Base-by-base conservation (phyloP, 202 grass and related monocot species). In the Carex sylvatica region DNA sequence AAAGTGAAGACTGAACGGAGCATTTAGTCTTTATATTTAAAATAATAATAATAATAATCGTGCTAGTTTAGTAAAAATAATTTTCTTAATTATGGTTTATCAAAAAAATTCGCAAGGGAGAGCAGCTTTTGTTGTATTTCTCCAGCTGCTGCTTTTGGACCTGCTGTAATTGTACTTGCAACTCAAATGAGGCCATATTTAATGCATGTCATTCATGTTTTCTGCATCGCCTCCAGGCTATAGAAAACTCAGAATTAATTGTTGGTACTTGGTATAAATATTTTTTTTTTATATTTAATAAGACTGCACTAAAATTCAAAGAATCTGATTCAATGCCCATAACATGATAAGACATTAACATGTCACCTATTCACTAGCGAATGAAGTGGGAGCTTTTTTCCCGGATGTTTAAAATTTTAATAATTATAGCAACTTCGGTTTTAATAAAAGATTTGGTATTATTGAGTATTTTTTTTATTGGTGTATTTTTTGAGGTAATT, bases 81-180 rank as follows among this genome's bases (percentile, higher is more conserved):
- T n/a, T n/a, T n/a, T n/a, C n/a, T n/a, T n/a, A n/a, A n/a, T n/a
- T n/a, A n/a, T n/a, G n/a, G n/a, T n/a, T n/a, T n/a, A n/a, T n/a
- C n/a, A n/a, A n/a, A n/a, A n/a, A n/a, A n/a, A n/a, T n/a, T n/a
- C n/a, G n/a, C n/a, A n/a, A n/a, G n/a, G 51, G 58, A 80, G 78
- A 51, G 40, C 78, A 64, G 78, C 78, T 81, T 81, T 81, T 81
- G 16, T 81, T 28, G 60, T 65, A 38, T 66, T 81, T 65, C 74
- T 77, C 19, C 60, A 69, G n/a, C 80, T 67, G 40, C 26, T 82
- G 38, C 42, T 81, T 75, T 55, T 51, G 14, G 23, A 75, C 71
- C 71, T 75, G 72, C 72, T 82, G 19, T 19, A 82, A 82, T n/a
- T 82, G 80, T 69, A 82, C 80, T 82, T 82, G 42, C 80, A 49